phyloP scores from a whole-genome alignment of 176 grass and related monocot genomes.

The Zizania latifolia region DNA sequence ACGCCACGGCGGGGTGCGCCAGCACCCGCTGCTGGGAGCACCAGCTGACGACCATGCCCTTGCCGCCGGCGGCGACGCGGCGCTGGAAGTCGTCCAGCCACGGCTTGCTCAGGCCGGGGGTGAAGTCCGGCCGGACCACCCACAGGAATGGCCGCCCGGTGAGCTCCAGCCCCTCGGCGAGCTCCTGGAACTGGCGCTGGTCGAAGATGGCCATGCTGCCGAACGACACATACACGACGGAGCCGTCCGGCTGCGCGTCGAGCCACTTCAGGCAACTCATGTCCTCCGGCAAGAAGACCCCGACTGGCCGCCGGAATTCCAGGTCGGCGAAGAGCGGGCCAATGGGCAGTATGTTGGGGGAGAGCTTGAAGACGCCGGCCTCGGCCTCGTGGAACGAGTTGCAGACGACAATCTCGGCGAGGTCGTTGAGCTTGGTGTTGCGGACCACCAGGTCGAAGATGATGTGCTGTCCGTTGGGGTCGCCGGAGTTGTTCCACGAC shows the following conservation, averaged over 20 bases:
- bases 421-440: constrained; percentile 22
- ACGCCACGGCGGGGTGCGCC: constrained; percentile 29
- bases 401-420: constrained; percentile 39
- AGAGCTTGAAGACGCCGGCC: constrained; percentile 31
- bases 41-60: constrained; percentile 49
- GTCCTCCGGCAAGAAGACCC: constrained; percentile 43
- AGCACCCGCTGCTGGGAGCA: constrained; percentile 44
- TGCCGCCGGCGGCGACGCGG: constrained; percentile 21
- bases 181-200: constrained; percentile 42
- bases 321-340: constrained; percentile 38
- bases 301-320: constrained; percentile 16
- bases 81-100: constrained; percentile 38
- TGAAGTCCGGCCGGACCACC: constrained; percentile 50
- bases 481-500: constrained; percentile 29
- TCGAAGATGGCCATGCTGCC: constrained; percentile 58
- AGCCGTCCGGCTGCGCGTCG: constrained; percentile 31
- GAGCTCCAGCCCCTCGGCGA: constrained; percentile 45
- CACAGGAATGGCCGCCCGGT: constrained; percentile 37
- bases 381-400: constrained; percentile 62
- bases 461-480: constrained; percentile 4
- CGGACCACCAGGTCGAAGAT: constrained; percentile 39
- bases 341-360: constrained; percentile 39
- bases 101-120: background rate
- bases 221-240: constrained; percentile 67
- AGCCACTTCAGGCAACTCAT: constrained; percentile 42